Base-by-base conservation (phyloP, 306 rosid species). In the Glycine latifolia region DNA sequence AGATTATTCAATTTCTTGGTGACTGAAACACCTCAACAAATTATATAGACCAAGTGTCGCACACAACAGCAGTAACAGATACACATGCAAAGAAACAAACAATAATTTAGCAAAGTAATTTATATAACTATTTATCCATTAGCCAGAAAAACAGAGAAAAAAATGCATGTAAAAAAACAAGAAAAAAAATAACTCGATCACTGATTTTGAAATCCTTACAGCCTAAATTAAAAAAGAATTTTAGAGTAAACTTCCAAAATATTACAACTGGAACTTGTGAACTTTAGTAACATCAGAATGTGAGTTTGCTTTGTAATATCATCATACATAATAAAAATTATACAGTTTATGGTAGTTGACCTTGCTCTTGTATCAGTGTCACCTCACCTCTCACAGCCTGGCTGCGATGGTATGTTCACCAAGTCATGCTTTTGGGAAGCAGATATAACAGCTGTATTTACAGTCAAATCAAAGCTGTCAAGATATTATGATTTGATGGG, bases 1-100 rank as follows among this genome's bases (percentile, higher is more conserved):
- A 77, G 39, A 72, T 53, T 3, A 70, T 8, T 66, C 52, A 41
- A 37, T 2, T 70, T 60, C 71, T 60, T 8, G 26, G 69, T 52
- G 52, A 67, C 15, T 35, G 35, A 46, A 14, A 56, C 33, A 66
- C 46, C 79, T 65, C 73, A 67, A 52, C 86, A 76, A 62, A 37
- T 67, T 56, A 35, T 56, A 35, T 46, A 56, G 60, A 72, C 47
- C 15, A 37, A 35, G 49, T 56, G 39, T 47, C 52, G n/a, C 33
- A 47, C 69, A 67, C 60, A 26, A 52, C 50, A 56, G 10, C 61
- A 46, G 41, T 17, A 48, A 67, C 56, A 41, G 13, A 67, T 43
- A 82, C 33, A 46, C 46, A 10, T 4, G 5, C 63, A 47, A n/a
- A 46, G 17, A 10, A 53, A 47, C 2, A 15, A 56, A 56, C 62